Percentiles rank a stretch among this genome's conserved stretches.
Conservation (phyloP, 495 filamentous ascomycete species). For the Tuber brumale region DNA sequence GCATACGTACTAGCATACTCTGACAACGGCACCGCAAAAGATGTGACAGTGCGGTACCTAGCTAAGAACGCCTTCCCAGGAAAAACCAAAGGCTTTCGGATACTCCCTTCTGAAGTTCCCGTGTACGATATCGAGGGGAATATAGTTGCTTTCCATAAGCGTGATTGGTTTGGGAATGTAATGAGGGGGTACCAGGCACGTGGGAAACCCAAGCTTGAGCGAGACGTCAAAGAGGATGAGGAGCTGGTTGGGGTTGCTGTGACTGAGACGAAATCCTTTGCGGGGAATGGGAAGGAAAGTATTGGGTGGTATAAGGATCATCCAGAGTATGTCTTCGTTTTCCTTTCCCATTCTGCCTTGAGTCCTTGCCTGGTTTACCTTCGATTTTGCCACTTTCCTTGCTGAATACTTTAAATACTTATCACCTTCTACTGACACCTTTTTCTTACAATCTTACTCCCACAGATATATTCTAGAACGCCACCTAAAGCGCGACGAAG, state of each 20-base stretch:
- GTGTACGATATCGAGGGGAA: constrained; percentile 67
- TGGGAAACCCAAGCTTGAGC: constrained; percentile 42
- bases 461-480: constrained; percentile 65
- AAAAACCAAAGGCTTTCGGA: constrained; percentile 77
- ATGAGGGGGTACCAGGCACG: constrained; percentile 60
- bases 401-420: neutral
- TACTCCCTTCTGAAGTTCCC: constrained; percentile 69
- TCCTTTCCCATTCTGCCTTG: neutral
- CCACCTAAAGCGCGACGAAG: constrained; percentile 89
- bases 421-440: neutral
- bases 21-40: constrained; percentile 80
- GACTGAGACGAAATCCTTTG: neutral
- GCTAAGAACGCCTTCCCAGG: constrained; percentile 77
- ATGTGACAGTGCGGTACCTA: constrained; percentile 89
- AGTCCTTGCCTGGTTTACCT: neutral
- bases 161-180: constrained; percentile 79
- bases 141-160: constrained; percentile 60
- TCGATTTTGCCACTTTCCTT: neutral
- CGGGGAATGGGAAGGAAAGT: constrained; percentile 25
- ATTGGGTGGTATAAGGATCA: constrained; percentile 38
- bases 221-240: constrained; percentile 60
- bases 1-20: constrained; percentile 87
- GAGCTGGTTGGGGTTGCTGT: constrained; percentile 42
- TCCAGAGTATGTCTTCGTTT: constrained; percentile 17
- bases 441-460: neutral